Evolutionary conservation across 495 filamentous ascomycete species (phyloP), one percentile per base, ranked within the genome.

Genomic region (Hypoxylon cercidicola): DNA sequence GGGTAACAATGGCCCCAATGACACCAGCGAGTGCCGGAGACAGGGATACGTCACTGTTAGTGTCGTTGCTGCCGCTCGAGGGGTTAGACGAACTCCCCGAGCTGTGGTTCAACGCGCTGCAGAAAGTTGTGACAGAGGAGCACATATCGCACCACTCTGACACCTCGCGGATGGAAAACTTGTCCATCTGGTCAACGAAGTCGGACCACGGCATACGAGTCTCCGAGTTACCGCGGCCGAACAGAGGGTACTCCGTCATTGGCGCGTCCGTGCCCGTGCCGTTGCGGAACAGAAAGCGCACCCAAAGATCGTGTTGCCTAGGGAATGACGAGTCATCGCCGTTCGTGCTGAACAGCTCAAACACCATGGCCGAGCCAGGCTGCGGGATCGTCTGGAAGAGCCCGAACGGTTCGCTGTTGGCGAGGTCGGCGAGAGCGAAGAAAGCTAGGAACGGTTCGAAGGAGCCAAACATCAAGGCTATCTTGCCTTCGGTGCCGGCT

Each of bases 391-490:
- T 50, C 4, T 40, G 25, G 61, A 80, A 80, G 3, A 57, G 20
- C 10, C 46, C 54, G 1, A 68, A 39, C 9, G 45, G 59, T 6
- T 70, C 19, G 0, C 66, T 72, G 5, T 40, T 41, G 4, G 53
- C 23, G 21, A 79, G 68, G 3, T 68, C 52, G 0, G 77, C 62
- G 2, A 82, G 64, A 13, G 77, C 72, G 49, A 78, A 78, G 45
- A 79, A 81, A 18, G 74, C 71, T 1, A 80, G 30, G 40, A 82
- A 74, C 16, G 79, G 77, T 68, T 80, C 77, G 25, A 74, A 69
- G 4, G 77, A 76, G 46, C 75, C 75, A 60, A 82, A 82, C 40
- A 74, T 66, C 4, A 82, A 56, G 35, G 72, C 75, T 25, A 82
- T 56, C 65, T 80, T 79, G 49, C 71, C 74, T 4, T 46, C 28